phyloP scores from a whole-genome alignment of 1,284 basidiomycete species.

The Amylostereum areolatum region DNA sequence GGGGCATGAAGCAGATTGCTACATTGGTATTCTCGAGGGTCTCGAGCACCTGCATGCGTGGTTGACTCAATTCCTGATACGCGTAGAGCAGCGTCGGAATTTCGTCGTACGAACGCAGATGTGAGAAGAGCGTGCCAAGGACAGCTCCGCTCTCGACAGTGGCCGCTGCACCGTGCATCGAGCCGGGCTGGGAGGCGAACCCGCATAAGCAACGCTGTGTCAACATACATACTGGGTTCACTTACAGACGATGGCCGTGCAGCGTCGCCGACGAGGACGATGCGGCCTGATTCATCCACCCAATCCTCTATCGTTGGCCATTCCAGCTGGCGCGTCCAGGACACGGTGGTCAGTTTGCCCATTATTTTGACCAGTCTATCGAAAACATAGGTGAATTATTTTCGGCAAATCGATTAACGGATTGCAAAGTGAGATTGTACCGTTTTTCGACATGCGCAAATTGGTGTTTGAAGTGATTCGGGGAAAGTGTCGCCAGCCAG shows the following conservation, averaged over 20 bases:
- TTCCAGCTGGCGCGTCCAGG: conserved; percentile 4
- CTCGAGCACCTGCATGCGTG: conserved; percentile 30
- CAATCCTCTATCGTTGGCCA: conserved; percentile 24
- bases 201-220: not conserved
- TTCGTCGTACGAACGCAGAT: conserved; percentile 31
- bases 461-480: too few species aligned
- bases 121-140: conserved; percentile 39
- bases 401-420: too few species aligned
- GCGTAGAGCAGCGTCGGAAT: conserved; percentile 36
- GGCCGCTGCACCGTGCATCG: conserved; percentile 32
- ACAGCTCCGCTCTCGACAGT: conserved; percentile 39
- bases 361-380: conserved; percentile 4
- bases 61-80: conserved; percentile 38
- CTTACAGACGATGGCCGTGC: conserved; percentile 38
- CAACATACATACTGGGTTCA: not conserved
- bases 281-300: conserved; percentile 30
- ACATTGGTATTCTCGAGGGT: conserved; percentile 31
- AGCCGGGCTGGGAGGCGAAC: conserved; percentile 23
- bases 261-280: conserved; percentile 44
- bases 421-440: too few species aligned
- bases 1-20: conserved; percentile 25
- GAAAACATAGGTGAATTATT: too few species aligned
- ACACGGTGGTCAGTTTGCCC: too few species aligned
- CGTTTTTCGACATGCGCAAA: too few species aligned
- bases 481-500: too few species aligned